Conservation (phyloP, 139 green algal genomes). For the Coelastrella sp. region DNA sequence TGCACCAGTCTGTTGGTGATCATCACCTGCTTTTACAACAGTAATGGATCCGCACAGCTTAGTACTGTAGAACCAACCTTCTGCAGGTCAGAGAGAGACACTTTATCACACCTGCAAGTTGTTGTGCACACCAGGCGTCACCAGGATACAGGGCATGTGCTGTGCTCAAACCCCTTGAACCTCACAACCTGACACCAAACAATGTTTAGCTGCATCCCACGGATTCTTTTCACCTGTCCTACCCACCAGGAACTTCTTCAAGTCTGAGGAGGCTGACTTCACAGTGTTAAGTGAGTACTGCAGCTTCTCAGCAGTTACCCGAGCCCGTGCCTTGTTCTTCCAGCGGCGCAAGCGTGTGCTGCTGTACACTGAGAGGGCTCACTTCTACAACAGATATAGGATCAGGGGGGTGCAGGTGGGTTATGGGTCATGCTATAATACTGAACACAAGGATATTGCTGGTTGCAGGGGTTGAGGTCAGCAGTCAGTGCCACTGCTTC, state of each 20-base stretch:
- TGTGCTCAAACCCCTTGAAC: neutral
- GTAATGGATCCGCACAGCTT: neutral
- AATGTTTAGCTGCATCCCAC: neutral
- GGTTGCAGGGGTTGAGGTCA: too few relatives aligned
- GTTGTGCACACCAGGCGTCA: neutral
- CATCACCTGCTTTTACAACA: constrained; percentile 93
- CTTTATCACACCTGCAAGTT: neutral
- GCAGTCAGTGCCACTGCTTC: too few relatives aligned
- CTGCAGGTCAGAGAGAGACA: neutral
- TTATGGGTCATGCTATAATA: too few relatives aligned
- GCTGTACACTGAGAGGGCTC: constrained; percentile 94
- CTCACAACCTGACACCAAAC: neutral
- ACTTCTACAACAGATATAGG: constrained; percentile 93
- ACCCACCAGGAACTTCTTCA: constrained; percentile 68
- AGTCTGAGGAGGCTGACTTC: constrained; percentile 68
- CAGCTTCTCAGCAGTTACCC: constrained; percentile 59
- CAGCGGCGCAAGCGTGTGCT: constrained; percentile 80
- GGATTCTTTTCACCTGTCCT: neutral
- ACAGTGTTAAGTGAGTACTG: constrained; percentile 88
- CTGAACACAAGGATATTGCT: too few relatives aligned
- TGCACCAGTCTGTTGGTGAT: constrained; percentile 73
- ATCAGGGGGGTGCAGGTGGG: constrained; percentile 83
- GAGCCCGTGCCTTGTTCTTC: constrained; percentile 81
- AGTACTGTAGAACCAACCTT: too few relatives aligned
- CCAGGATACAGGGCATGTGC: neutral